phyloP scores from a whole-genome alignment of 2,329 filamentous ascomycete genomes.

The Neofusicoccum parvum region DNA sequence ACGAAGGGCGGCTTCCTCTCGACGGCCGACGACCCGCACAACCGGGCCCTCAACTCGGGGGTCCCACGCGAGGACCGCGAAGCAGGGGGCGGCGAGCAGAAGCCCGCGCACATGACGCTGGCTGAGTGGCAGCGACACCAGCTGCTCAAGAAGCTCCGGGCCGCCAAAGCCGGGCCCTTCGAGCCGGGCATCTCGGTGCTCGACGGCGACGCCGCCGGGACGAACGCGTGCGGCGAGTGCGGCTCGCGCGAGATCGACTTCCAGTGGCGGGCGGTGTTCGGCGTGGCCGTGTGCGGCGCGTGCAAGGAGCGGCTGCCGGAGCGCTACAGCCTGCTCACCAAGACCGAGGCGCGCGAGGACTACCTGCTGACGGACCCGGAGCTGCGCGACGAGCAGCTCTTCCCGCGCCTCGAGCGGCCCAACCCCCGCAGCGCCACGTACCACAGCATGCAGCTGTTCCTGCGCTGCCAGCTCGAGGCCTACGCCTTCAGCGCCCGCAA shows the following conservation, averaged over 20 bases:
- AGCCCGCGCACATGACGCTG: slow-evolving; percentile 84
- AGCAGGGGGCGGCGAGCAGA: slow-evolving; percentile 61
- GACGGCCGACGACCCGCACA: slow-evolving; percentile 88
- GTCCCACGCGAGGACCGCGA: slow-evolving; percentile 32
- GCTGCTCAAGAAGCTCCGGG: slow-evolving; percentile 69
- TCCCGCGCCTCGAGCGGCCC: slow-evolving; percentile 84
- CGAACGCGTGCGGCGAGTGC: slow-evolving; percentile 73
- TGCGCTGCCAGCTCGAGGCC: slow-evolving; percentile 91
- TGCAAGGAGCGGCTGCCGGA: slow-evolving; percentile 92
- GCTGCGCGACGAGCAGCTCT: slow-evolving; percentile 80
- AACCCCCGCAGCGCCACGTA: slow-evolving; percentile 96
- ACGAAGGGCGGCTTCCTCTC: slow-evolving; percentile 95
- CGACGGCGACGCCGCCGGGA: slow-evolving; percentile 37
- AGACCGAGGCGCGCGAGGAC: slow-evolving; percentile 94
- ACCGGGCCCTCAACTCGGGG: slow-evolving; percentile 68
- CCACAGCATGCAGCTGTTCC: slow-evolving; percentile 98
- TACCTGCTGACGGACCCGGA: slow-evolving; percentile 95
- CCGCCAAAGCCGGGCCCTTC: slow-evolving; percentile 77
- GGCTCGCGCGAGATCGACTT: slow-evolving; percentile 85
- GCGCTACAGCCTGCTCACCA: slow-evolving; percentile 92
- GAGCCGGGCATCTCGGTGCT: slow-evolving; percentile 85
- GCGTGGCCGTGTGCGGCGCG: slow-evolving; percentile 70
- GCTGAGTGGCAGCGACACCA: slow-evolving; percentile 90
- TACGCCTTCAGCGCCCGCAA: slow-evolving; percentile 82
- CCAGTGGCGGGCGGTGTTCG: slow-evolving; percentile 88